phyloP scores from a whole-genome alignment of 2,329 filamentous ascomycete species.

The Epichloe coenophiala region DNA sequence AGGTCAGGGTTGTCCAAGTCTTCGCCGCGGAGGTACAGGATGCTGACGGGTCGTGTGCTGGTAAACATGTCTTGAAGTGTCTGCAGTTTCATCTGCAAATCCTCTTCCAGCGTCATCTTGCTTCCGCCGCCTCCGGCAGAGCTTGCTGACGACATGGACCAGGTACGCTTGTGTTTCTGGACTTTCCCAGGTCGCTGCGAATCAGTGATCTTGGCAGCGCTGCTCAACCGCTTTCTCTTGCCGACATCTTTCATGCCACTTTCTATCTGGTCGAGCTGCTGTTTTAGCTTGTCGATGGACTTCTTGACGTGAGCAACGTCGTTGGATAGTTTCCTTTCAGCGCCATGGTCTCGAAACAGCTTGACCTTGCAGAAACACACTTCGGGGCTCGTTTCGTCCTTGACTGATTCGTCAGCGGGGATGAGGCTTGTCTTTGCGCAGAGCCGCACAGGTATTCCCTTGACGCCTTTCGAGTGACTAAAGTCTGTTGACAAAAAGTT shows the following conservation, averaged over 20 bases:
- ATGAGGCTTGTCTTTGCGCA: constrained; percentile 78
- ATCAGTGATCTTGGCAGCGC: constrained; percentile 31
- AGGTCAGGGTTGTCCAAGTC: constrained; percentile 69
- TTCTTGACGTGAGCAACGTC: constrained; percentile 93
- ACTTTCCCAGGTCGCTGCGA: constrained; percentile 62
- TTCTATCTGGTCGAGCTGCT: constrained; percentile 73
- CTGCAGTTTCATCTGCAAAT: constrained; percentile 65
- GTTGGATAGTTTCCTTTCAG: constrained; percentile 88
- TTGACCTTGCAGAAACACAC: constrained; percentile 95
- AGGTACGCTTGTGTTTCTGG: constrained; percentile 82
- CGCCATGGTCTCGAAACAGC: constrained; percentile 89
- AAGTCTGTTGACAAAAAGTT: constrained; percentile 98
- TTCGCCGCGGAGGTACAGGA: constrained; percentile 64
- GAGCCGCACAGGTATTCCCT: constrained; percentile 86
- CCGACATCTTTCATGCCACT: constrained; percentile 53
- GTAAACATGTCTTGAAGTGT: constrained; percentile 80
- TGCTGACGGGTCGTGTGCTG: constrained; percentile 64
- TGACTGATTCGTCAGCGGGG: constrained; percentile 34
- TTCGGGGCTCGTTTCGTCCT: constrained; percentile 41
- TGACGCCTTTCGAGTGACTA: constrained; percentile 96
- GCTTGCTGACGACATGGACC: constrained; percentile 79
- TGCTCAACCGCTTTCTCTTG: constrained; percentile 47
- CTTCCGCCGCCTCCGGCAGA: constrained; percentile 35
- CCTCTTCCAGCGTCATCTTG: constrained; percentile 51
- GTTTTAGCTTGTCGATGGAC: constrained; percentile 88